Conservation (phyloP, 176 grass and related monocot species). For the Typha latifolia region DNA sequence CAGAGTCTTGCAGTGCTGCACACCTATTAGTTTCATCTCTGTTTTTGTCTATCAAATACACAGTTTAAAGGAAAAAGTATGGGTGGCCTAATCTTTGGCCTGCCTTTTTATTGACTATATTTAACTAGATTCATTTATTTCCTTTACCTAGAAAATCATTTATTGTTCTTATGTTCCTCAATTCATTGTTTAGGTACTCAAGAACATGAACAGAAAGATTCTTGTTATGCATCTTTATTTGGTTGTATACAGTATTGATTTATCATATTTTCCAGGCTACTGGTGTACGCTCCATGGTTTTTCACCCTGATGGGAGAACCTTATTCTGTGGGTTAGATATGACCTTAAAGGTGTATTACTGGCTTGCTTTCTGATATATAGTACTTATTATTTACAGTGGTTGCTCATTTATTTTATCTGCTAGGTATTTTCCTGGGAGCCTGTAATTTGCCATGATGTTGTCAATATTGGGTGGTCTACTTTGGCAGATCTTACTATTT, state of each 20-base stretch:
- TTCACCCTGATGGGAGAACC: conserved; percentile 95
- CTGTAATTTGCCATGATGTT: conserved; percentile 79
- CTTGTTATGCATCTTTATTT: background rate
- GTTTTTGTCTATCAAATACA: no score
- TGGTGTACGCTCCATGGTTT: conserved; percentile 61
- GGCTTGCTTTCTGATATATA: conserved; percentile 5
- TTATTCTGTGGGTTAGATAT: conserved; percentile 82
- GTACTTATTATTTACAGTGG: background rate
- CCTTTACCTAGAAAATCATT: no score
- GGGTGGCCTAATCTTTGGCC: no score
- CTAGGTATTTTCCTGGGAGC: conserved; percentile 98
- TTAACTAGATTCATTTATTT: no score
- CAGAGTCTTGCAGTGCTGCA: no score
- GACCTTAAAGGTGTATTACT: conserved; percentile 58
- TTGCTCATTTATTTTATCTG: conserved; percentile 23
- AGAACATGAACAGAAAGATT: background rate
- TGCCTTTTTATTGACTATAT: no score
- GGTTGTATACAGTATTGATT: background rate
- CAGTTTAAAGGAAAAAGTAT: no score
- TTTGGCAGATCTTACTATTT: conserved; percentile 88
- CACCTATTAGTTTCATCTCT: no score
- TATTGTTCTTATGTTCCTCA: no score
- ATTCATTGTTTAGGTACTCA: background rate
- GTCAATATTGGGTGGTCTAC: conserved; percentile 90
- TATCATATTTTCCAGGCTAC: conserved; percentile 36